Base-by-base conservation (phyloP, 2,329 filamentous ascomycete species). In the Claviceps pazoutovae region DNA sequence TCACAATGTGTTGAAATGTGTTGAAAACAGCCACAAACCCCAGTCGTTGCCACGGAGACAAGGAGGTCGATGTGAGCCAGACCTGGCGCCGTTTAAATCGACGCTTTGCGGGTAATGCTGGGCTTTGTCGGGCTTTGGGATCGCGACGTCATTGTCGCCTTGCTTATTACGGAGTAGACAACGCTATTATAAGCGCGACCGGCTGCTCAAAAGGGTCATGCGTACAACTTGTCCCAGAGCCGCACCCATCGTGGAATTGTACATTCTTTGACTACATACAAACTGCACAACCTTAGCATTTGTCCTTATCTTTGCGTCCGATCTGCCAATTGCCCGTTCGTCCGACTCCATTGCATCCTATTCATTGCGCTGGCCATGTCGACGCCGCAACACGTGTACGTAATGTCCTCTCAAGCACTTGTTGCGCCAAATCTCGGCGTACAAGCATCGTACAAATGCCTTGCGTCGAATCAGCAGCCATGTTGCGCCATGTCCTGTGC, bases 371-470 rank as follows among this genome's bases (percentile, higher is more conserved):
- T 2, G 38, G 49, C 45, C 51, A 66, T 65, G 64, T 52, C 60
- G 51, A 60, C 63, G 56, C 57, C 61, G 59, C 60, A 57, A 59
- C 64, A 66, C 54, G 61, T 66, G 64, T 66, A 62, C 64, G 64
- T 66, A 57, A 54, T 47, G 17, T 44, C 46, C 55, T 55, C 19
- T 39, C 34, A 11, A 34, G 39, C 41, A 30, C 53, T 30, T 50
- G 39, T 42, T 51, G 55, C 54, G 57, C 54, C 54, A 43, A 49
- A 43, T 52, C 14, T 4, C 11, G 17, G n/a, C 8, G 17, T 5
- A 36, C 17, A 17, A 21, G 30, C 34, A 38, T 47, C 34, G n/a
- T 47, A 34, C 30, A 17, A 34, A 34, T 34, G 30, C 30, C 30
- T 34, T 34, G 30, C 4, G 37, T 60, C 64, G 61, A 64, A 63